Percentiles rank a stretch among this genome's conserved stretches.
Evolutionary conservation across 306 rosid genomes (phyloP).

Genomic region (Sechiopsis laciniata): DNA sequence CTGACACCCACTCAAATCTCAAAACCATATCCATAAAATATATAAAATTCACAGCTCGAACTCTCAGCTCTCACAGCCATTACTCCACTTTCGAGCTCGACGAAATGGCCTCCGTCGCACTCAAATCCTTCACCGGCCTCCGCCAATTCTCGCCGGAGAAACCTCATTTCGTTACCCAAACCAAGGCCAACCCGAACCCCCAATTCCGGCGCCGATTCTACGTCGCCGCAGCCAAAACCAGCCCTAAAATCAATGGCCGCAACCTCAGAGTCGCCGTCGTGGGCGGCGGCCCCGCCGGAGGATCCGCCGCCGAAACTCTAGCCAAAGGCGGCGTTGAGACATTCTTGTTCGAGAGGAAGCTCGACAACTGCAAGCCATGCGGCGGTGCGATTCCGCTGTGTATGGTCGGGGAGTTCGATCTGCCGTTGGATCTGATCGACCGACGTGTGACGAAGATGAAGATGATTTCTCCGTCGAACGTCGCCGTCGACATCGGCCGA

Average conservation of each 20-base stretch:
- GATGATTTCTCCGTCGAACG: slow-evolving; percentile 97
- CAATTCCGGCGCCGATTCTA: slow-evolving; percentile 33
- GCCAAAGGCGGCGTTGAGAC: slow-evolving; percentile 84
- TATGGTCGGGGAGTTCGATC: slow-evolving; percentile 92
- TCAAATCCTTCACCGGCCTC: slow-evolving; percentile 87
- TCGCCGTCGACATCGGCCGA: slow-evolving; percentile 82
- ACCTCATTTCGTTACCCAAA: slow-evolving; percentile 31
- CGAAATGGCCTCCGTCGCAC: slow-evolving; percentile 65
- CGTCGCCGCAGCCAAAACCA: slow-evolving; percentile 47
- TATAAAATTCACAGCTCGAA: not conserved
- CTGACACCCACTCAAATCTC: slow-evolving; percentile 28
- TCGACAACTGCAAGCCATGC: slow-evolving; percentile 96
- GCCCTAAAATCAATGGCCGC: slow-evolving; percentile 64
- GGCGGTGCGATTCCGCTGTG: slow-evolving; percentile 98
- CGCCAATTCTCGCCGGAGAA: slow-evolving; percentile 63
- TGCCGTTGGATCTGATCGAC: slow-evolving; percentile 82
- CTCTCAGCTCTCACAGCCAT: not conserved
- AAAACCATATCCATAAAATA: slow-evolving; percentile 54
- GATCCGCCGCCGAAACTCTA: slow-evolving; percentile 73
- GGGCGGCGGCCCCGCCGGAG: slow-evolving; percentile 89
- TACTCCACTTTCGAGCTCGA: not conserved
- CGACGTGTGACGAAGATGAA: slow-evolving; percentile 94
- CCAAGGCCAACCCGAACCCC: slow-evolving; percentile 21
- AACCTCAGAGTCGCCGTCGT: slow-evolving; percentile 83
- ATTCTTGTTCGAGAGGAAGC: slow-evolving; percentile 71